These are phyloP conservation scores for Hypoxylon sp. DNA, from an alignment of 2,329 filamentous ascomycete genomes.

Conservation along the genomic window DNA sequence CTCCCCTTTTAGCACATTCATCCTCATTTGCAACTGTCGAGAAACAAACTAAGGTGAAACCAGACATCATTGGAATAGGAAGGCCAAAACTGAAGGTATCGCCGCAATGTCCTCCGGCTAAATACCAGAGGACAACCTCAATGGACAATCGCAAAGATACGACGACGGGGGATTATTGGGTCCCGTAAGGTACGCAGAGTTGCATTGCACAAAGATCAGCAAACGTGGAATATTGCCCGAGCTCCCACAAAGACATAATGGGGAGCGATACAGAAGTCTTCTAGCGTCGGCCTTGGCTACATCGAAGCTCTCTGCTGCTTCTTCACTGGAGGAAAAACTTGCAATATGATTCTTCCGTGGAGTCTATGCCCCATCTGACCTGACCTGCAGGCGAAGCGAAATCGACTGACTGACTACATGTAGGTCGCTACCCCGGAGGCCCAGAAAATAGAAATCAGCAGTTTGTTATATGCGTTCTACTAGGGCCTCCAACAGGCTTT, in stretches of 20 bases:
- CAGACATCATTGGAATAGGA: constrained; percentile 24
- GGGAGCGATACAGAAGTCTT: constrained; percentile 25
- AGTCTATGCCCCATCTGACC: constrained; percentile 32
- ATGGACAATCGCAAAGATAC: constrained; percentile 5
- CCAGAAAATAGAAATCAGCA: constrained; percentile 31
- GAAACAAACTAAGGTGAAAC: constrained; percentile 9
- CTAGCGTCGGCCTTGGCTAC: constrained; percentile 28
- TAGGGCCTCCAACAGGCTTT: constrained; percentile 23
- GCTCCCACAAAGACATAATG: constrained; percentile 15
- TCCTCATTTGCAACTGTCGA: constrained; percentile 12
- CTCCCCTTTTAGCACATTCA: constrained; percentile 3
- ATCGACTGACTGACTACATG: constrained; percentile 34
- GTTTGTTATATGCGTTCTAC: constrained; percentile 12
- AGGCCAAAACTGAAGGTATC: constrained; percentile 25
- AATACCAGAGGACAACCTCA: constrained; percentile 20
- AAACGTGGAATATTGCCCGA: constrained; percentile 40
- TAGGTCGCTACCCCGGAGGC: constrained; percentile 35
- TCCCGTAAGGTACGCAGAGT: constrained; percentile 37
- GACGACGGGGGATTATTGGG: not conserved
- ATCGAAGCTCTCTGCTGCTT: constrained; percentile 27
- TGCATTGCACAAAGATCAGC: constrained; percentile 31
- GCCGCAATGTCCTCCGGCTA: constrained; percentile 29
- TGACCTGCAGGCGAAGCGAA: constrained; percentile 37
- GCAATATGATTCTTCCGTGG: constrained; percentile 38
- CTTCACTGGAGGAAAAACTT: constrained; percentile 47